A percentile compares a stretch with the other conserved stretches of the same genome.
These are phyloP conservation scores for Pseudogymnoascus sp. DNA, from an alignment of 2,329 filamentous ascomycete species.

Conservation along the genomic window DNA sequence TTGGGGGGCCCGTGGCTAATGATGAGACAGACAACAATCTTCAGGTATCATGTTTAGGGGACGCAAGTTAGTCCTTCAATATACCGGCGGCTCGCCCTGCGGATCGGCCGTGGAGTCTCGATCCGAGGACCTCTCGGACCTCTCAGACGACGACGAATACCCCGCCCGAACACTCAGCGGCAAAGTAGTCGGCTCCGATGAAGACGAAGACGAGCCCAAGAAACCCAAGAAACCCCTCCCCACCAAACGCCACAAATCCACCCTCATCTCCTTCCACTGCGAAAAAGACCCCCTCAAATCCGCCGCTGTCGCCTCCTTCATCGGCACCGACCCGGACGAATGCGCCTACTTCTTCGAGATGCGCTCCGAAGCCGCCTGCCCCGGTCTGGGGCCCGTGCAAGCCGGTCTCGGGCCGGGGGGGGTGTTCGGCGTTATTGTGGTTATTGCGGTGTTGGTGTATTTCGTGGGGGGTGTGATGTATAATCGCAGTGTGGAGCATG, in stretches of 20 bases:
- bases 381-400: conserved; percentile 57
- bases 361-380: conserved; percentile 75
- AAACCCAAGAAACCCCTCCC: conserved; percentile 21
- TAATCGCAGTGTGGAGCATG: conserved; percentile 88
- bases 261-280: conserved; percentile 88
- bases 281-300: conserved; percentile 69
- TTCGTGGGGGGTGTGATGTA: conserved; percentile 90
- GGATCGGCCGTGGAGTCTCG: conserved; percentile 33
- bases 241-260: conserved; percentile 57
- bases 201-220: conserved; percentile 31
- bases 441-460: conserved; percentile 75
- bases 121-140: conserved; percentile 30
- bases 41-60: conserved; percentile 53
- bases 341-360: conserved; percentile 96
- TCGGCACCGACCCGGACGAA: conserved; percentile 75
- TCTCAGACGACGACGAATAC: conserved; percentile 27
- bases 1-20: conserved; percentile 9
- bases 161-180: conserved; percentile 20
- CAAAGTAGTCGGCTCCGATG: conserved; percentile 16
- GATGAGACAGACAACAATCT: conserved; percentile 45
- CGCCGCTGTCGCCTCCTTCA: conserved; percentile 69
- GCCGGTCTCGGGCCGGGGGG: conserved; percentile 63
- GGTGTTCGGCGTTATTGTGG: conserved; percentile 81
- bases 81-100: conserved; percentile 70
- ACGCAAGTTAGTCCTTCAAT: conserved; percentile 69